A percentile compares a stretch with the other conserved stretches of the same genome.
Evolutionary conservation across 164 flowering plant genomes (phyloP).

Genomic region (Stephania yunnanensis): DNA sequence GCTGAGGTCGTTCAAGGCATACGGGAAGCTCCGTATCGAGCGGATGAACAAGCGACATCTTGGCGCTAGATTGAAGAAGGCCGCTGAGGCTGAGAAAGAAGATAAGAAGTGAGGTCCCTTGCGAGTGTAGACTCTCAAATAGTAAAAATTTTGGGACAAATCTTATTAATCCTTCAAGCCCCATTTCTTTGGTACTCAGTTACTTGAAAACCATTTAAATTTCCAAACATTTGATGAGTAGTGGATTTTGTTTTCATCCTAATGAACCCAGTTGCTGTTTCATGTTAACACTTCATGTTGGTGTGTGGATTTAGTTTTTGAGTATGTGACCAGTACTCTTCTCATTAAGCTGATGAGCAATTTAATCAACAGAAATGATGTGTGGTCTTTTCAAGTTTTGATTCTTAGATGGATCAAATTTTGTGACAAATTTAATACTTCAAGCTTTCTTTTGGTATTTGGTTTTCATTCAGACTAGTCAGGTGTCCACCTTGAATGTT

Average conservation of each 20-base stretch:
- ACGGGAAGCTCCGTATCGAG: constrained; percentile 46
- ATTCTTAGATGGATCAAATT: too few species aligned
- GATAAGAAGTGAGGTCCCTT: constrained; percentile 37
- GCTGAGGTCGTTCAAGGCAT: constrained; percentile 48
- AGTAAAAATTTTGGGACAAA: constrained; percentile 3
- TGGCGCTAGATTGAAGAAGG: constrained; percentile 46
- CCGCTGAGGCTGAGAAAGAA: constrained; percentile 62
- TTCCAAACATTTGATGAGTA: background rate
- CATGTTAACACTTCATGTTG: background rate
- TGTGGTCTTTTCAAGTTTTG: too few species aligned
- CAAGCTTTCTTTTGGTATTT: too few species aligned
- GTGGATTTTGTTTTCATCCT: background rate
- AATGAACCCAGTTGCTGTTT: background rate
- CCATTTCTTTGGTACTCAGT: background rate
- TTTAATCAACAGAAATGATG: too few species aligned
- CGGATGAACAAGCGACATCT: constrained; percentile 34
- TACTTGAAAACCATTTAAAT: background rate
- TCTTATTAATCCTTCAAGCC: background rate
- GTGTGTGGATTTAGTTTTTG: background rate
- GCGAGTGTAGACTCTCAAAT: background rate
- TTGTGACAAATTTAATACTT: too few species aligned
- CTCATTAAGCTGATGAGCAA: too few species aligned
- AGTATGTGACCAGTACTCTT: too few species aligned
- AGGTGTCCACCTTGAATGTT: too few species aligned
- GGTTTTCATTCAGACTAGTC: too few species aligned